Evolutionary conservation across 176 grass and related monocot species (phyloP), one percentile per base, ranked within the genome.

Genomic region (Secale cereale): DNA sequence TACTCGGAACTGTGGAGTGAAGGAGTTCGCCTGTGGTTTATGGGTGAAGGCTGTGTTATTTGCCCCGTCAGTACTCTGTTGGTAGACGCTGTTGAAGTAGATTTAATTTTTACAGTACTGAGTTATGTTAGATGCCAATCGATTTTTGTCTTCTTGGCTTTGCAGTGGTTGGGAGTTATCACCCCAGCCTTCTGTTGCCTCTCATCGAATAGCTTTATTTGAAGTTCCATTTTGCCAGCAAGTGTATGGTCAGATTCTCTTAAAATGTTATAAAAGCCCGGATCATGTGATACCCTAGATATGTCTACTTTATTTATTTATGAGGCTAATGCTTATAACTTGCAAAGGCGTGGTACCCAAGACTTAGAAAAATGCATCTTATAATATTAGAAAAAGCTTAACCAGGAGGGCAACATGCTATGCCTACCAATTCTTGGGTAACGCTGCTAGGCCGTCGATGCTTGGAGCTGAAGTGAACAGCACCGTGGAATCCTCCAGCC

Each of bases 131-230:
- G 89, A 61, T 74, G 28, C 32, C 20, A 84, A 82, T 40, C 80
- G 29, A 69, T 84, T 86, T 86, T 86, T 91, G 89, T 80, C 61
- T 80, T 84, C 36, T 69, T 61, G 75, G 83, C 85, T 67, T 10
- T 64, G 66, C 67, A 79, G 76, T 68, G 66, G 83, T 12, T 19
- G 74, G 6, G 4, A 80, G 16, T 27, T 46, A 13, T 57, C 48
- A 6, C 25, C 15, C 59, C 46, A 56, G 43, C 45, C 29, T 39
- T 59, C 72, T 54, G 35, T 59, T 74, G 56, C 66, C 15, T 31
- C 29, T 28, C 65, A 83, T 66, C 65, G 32, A 86, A 90, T 86
- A 82, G 79, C 79, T 59, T 64, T 83, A 37, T 83, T 87, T 80
- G 13, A 76, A 84, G 48, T 22, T 8, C 36, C 48, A 67, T 79